Base-by-base conservation (phyloP, 805 yeast species). In the Saccharomycopsis microspora region DNA sequence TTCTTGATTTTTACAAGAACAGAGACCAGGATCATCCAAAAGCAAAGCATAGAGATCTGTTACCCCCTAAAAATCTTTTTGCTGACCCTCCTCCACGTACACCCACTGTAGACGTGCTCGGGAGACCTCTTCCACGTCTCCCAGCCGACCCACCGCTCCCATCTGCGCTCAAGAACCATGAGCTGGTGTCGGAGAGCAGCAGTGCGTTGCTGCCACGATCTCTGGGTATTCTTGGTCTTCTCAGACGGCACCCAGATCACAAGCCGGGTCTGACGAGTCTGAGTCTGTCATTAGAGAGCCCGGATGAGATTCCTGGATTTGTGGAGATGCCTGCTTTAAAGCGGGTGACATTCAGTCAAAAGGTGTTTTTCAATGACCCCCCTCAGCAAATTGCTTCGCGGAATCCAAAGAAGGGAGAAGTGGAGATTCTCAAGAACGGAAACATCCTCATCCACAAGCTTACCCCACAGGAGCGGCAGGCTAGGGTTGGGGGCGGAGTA, bases 331-430 rank as follows among this genome's bases (percentile, higher is more conserved):
- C 64, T 45, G 58, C 61, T 5, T 52, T 85, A 59, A 74, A 76
- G 52, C 71, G 85, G 54, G 95, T 87, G 4, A 72, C 82, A 0
- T 89, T 89, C 65, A 86, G 88, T 3, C 69, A 83, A 4, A 83
- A 83, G 35, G 82, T 85, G 10, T 79, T 86, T 57, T 75, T 74
- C 35, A 74, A 75, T 52, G 96, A 89, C 61, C 95, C 96, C 1
- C 94, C 94, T 0, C 96, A 86, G 58, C 95, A 86, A 57, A 86
- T 86, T 43, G 94, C 95, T 6, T 79, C 89, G 2, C 67, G 88
- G 56, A 71, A 68, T 50, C 95, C 96, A 10, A 67, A 87, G 54
- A 74, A 75, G 59, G 97, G 97, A 39, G 90, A 87, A 61, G 94
- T 82, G 9, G 84, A 78, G 55, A 67, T 78, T 1, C 57, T 71